Percentiles rank a stretch among this genome's conserved stretches.
Evolutionary conservation across 345 rosid species (phyloP).

Genomic region (Salix suchowensis): DNA sequence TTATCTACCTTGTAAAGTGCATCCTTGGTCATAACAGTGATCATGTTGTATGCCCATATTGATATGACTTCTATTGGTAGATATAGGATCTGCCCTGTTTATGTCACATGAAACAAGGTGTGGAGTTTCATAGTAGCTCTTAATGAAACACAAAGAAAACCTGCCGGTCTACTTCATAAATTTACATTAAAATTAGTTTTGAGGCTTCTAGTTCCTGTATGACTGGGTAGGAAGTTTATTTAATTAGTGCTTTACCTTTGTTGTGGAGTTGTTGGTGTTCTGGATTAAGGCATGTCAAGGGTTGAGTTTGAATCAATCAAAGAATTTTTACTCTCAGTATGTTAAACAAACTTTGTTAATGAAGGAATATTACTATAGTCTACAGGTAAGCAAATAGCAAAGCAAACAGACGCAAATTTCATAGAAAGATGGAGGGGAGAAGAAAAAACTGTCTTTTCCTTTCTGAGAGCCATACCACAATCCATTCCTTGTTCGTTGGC

Average conservation of each 20-base stretch:
- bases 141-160: background rate
- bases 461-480: constrained; percentile 17
- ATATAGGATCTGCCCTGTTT: background rate
- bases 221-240: background rate
- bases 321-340: constrained; percentile 10
- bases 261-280: background rate
- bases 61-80: background rate
- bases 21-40: background rate
- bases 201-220: constrained; percentile 1
- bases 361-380: constrained; percentile 31
- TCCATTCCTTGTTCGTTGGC: constrained; percentile 18
- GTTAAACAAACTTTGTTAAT: constrained; percentile 9
- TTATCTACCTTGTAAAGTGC: background rate
- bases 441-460: constrained; percentile 16
- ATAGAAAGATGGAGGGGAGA: constrained; percentile 11
- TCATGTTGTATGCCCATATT: background rate
- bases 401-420: constrained; percentile 25
- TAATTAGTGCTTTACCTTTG: background rate
- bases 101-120: background rate
- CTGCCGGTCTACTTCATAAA: background rate
- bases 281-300: constrained; percentile 7
- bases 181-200: background rate
- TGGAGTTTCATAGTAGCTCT: background rate
- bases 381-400: constrained; percentile 12
- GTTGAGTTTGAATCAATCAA: constrained; percentile 13